Percentiles rank a stretch among this genome's conserved stretches.
Evolutionary conservation across 75 land plant genomes (phyloP).

Genomic region (Sequoia sempervirens): DNA sequence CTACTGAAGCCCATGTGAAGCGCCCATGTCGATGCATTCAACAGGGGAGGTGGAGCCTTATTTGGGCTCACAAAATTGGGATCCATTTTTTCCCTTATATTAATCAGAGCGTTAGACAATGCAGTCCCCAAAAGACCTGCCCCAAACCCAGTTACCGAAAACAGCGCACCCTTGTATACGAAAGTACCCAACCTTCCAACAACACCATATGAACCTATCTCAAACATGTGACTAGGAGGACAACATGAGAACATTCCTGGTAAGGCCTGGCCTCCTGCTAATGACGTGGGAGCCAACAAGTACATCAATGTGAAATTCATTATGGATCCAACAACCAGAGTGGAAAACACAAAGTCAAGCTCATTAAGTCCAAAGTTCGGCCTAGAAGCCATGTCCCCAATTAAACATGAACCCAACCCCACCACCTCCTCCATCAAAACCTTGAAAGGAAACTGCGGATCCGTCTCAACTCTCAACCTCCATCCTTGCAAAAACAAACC

Average conservation of each 20-base stretch:
- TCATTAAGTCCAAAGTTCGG: constrained; percentile 39
- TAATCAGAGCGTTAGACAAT: constrained; percentile 21
- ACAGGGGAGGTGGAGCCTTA: constrained; percentile 27
- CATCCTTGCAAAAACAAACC: constrained; percentile 25
- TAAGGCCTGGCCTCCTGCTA: constrained; percentile 10
- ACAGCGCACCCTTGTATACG: constrained; percentile 32
- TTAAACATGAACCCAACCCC: constrained; percentile 28
- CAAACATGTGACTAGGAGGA: constrained; percentile 45
- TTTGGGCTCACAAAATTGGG: constrained; percentile 30
- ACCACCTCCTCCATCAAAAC: constrained; percentile 32
- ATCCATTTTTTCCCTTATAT: constrained; percentile 28
- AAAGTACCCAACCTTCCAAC: constrained; percentile 27
- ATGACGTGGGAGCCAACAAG: constrained; percentile 31
- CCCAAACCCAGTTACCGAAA: constrained; percentile 26
- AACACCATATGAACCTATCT: constrained; percentile 24
- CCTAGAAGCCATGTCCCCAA: constrained; percentile 35
- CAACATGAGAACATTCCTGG: constrained; percentile 26
- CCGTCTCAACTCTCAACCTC: constrained; percentile 19
- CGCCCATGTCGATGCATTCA: constrained; percentile 43
- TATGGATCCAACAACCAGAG: constrained; percentile 26
- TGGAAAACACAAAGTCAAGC: constrained; percentile 42
- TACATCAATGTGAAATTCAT: constrained; percentile 34
- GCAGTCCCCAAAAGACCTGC: constrained; percentile 40
- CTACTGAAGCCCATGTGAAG: constrained; percentile 40
- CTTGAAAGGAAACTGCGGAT: constrained; percentile 38